Conservation (phyloP, 2,329 filamentous ascomycete genomes). For the Phyllosticta citrichinensis region DNA sequence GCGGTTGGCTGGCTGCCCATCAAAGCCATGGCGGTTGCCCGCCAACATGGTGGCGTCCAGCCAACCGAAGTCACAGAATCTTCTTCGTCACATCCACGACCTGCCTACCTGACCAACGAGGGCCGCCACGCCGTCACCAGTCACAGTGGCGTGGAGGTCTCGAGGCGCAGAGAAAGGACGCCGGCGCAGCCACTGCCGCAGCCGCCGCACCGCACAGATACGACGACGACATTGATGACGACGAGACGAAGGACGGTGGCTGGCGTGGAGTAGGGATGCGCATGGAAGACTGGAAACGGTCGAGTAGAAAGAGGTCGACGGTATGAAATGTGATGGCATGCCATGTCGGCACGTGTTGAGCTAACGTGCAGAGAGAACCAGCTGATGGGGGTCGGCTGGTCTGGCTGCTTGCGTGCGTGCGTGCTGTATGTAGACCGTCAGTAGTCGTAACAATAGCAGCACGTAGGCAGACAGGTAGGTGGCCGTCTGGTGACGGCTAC, state of each 20-base stretch:
- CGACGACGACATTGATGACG: neutral
- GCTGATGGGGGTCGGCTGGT: neutral
- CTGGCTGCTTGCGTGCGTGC: neutral
- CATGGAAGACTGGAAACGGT: no score
- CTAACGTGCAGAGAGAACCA: neutral
- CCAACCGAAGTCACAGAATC: neutral
- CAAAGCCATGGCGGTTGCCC: neutral
- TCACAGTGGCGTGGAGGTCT: neutral
- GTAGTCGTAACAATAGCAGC: neutral
- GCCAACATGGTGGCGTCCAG: neutral
- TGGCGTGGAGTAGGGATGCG: neutral
- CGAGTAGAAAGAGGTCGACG: no score
- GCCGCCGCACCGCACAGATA: neutral
- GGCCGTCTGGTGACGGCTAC: neutral
- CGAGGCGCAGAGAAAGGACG: neutral
- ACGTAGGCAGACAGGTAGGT: neutral
- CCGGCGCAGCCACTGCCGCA: neutral
- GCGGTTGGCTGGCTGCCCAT: no score
- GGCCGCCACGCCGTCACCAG: neutral
- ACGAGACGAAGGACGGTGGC: neutral
- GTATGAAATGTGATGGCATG: no score
- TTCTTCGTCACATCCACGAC: neutral
- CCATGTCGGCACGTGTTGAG: neutral
- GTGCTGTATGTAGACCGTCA: neutral
- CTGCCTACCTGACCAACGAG: neutral